Base-by-base conservation (phyloP, 2,329 filamentous ascomycete genomes). In the Fusarium tjaetaba region DNA sequence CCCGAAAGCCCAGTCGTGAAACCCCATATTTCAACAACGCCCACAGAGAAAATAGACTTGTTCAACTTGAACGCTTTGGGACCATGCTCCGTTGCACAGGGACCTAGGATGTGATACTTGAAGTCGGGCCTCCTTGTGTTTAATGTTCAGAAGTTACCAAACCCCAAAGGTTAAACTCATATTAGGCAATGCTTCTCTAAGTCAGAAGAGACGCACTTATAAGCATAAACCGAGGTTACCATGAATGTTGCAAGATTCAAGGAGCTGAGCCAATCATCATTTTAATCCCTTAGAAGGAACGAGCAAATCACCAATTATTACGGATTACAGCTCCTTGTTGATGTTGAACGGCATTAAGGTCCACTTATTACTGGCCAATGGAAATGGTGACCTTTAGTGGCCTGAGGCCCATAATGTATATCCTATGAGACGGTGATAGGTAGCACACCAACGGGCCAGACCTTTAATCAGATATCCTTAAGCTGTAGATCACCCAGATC, bases 1-100 rank as follows among this genome's bases (percentile, higher is more conserved):
- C 34, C 66, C 55, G 51, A 58, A 46, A 51, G n/a, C 16, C 28
- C 16, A 53, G 55, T 58, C 36, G 43, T 68, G 61, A 49, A 71
- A 71, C 68, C 51, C 49, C 46, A 71, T 71, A 38, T 51, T 22
- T 55, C 28, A 32, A 24, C 15, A 7, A 46, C 34, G 18, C 42
- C 55, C 42, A 26, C 26, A 52, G 24, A 58, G 42, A 46, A 38
- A 55, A 34, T 58, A 55, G 24, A 10, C 55, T 65, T 72, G 10
- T 42, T 53, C n/a, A 24, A 56, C 36, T 45, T 56, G 43, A 22
- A 36, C 30, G 38, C 39, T 63, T 49, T 46, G 11, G 51, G 32
- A 55, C 39, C 34, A 34, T 26, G 4, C 14, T 58, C 32, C n/a
- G 59, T 49, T 43, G 24, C 20, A 65, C 61, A 30, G 16, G 24